Percentiles rank a stretch among this genome's conserved stretches.
phyloP scores from a whole-genome alignment of 208 protist species.

The Leishmania major region DNA sequence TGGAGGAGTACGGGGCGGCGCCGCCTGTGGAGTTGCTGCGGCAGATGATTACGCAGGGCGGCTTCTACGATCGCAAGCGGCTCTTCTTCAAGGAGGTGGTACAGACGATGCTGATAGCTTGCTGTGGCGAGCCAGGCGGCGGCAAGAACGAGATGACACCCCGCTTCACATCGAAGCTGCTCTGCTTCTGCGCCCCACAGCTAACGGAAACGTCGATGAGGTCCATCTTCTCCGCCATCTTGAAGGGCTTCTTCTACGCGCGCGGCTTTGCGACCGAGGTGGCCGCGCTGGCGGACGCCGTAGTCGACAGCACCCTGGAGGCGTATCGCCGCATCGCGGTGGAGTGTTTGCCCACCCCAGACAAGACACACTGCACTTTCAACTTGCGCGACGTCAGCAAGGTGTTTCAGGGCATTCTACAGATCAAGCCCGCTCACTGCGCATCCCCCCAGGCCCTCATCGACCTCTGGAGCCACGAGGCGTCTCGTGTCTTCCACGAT shows the following conservation, averaged over 20 bases:
- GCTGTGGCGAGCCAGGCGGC: conserved; percentile 95
- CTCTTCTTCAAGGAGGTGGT: conserved; percentile 93
- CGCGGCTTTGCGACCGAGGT: conserved; percentile 53
- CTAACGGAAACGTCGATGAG: conserved; percentile 85
- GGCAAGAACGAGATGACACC: conserved; percentile 94
- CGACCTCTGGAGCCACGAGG: conserved; percentile 95
- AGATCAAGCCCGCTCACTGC: conserved; percentile 78
- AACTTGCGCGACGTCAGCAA: conserved; percentile 98
- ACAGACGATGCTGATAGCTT: conserved; percentile 86
- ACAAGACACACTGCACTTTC: conserved; percentile 98
- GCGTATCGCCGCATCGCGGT: conserved; percentile 93
- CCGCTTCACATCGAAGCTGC: conserved; percentile 91
- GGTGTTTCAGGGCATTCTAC: conserved; percentile 96
- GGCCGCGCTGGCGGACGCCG: conserved; percentile 40
- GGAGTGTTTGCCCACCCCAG: conserved; percentile 96
- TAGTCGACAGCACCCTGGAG: conserved; percentile 93
- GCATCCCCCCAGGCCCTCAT: conserved; percentile 58
- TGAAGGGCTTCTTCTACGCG: conserved; percentile 79
- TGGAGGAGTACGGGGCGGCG: conserved; percentile 94
- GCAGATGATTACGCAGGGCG: conserved; percentile 91
- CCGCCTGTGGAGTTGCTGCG: conserved; percentile 95
- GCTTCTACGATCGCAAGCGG: conserved; percentile 92
- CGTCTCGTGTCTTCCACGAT: conserved; percentile 96
- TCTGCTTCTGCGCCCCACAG: conserved; percentile 91
- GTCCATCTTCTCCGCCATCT: conserved; percentile 95